Conservation (phyloP, 1,284 basidiomycete species). For the Neotropicomus parvogracilis region DNA sequence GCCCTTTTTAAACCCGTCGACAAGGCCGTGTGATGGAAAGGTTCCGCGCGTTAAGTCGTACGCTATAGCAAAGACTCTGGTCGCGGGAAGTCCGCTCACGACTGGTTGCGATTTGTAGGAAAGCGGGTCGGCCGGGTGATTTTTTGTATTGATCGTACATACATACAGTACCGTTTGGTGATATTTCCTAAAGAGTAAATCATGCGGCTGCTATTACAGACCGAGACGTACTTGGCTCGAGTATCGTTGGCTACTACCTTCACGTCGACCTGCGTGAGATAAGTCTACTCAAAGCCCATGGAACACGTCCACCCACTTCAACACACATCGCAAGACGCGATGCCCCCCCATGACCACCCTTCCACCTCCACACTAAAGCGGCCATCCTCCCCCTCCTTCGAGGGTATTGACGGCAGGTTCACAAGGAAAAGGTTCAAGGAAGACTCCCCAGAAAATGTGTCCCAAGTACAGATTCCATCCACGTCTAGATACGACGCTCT, state of each 20-base stretch:
- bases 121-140: constrained; percentile 39
- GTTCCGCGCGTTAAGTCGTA: constrained; percentile 1
- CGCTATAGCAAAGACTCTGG: constrained; percentile 50
- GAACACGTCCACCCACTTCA: constrained; percentile 13
- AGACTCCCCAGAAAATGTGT: constrained; percentile 30
- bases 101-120: constrained; percentile 46
- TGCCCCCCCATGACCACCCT: constrained; percentile 16
- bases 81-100: constrained; percentile 47
- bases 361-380: constrained; percentile 50
- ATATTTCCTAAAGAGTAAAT: constrained; percentile 23
- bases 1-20: constrained; percentile 60
- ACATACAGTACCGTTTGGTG: constrained; percentile 6
- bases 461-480: constrained; percentile 10
- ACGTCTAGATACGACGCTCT: constrained; percentile 36
- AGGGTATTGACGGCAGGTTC: constrained; percentile 43
- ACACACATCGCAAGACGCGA: constrained; percentile 1
- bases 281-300: constrained; percentile 18
- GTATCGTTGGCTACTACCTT: constrained; percentile 11
- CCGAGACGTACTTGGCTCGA: constrained; percentile 23
- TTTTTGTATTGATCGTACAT: no score
- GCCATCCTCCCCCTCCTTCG: constrained; percentile 57
- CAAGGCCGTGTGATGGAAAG: constrained; percentile 66
- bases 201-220: constrained; percentile 21
- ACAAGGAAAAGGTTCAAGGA: constrained; percentile 62
- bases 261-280: constrained; percentile 22